These are phyloP conservation scores for Paramecium primaurelia DNA, from an alignment of 73 alveolate species.

Conservation along the genomic window DNA sequence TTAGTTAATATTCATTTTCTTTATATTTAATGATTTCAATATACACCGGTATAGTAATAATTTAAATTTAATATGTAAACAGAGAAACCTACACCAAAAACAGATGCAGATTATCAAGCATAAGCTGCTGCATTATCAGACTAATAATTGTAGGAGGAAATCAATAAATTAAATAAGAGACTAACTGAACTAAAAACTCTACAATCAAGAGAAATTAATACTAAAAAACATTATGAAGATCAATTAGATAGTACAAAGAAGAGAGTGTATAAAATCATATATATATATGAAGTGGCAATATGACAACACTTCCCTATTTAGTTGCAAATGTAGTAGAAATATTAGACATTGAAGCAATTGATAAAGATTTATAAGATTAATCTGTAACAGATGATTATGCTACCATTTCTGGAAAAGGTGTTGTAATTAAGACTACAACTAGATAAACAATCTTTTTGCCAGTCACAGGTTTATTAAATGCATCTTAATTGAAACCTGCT, in stretches of 20 bases:
- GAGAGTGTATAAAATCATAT: background rate
- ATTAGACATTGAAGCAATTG: constrained; percentile 78
- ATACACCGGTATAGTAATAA: background rate
- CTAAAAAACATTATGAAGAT: background rate
- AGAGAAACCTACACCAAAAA: background rate
- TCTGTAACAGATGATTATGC: constrained; percentile 62
- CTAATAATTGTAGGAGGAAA: background rate
- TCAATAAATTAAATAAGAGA: background rate
- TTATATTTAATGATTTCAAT: background rate
- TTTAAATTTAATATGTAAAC: constrained; percentile 15
- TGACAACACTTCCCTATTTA: constrained; percentile 90
- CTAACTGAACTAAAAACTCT: background rate
- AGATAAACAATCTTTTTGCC: constrained; percentile 98
- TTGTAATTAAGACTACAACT: constrained; percentile 90
- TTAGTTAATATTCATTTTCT: background rate
- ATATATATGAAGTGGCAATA: background rate
- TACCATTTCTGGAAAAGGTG: constrained; percentile 62
- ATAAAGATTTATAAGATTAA: constrained; percentile 75
- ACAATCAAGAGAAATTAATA: background rate
- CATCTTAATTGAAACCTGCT: constrained; percentile 95
- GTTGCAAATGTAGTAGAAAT: constrained; percentile 91
- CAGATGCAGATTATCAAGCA: background rate
- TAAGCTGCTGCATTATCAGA: background rate
- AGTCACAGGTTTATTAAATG: constrained; percentile 97
- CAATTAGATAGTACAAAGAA: background rate